A percentile compares a stretch with the other conserved stretches of the same genome.
Conservation (phyloP, 2,329 filamentous ascomycete species). For the Lojkania enalia region DNA sequence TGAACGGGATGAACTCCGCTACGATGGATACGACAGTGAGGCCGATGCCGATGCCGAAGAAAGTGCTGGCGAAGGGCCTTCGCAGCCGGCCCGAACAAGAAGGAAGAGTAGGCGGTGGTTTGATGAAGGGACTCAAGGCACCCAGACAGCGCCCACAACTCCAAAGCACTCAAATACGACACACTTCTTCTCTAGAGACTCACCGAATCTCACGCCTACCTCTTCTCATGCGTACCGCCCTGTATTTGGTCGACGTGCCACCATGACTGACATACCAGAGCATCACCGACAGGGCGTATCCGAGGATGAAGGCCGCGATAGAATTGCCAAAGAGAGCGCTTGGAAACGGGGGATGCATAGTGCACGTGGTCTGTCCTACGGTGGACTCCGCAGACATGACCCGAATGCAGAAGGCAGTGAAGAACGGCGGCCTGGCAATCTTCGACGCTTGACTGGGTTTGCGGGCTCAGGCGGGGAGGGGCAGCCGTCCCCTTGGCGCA, state of each 20-base stretch:
- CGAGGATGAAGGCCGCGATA: conserved; percentile 55
- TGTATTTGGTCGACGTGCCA: conserved; percentile 59
- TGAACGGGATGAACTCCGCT: conserved; percentile 51
- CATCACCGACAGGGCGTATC: conserved; percentile 52
- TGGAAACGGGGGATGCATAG: conserved; percentile 53
- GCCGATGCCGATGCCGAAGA: conserved; percentile 81
- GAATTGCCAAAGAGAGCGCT: conserved; percentile 50
- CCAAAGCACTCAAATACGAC: conserved; percentile 57
- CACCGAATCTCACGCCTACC: conserved; percentile 38
- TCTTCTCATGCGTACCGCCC: conserved; percentile 28
- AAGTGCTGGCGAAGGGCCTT: conserved; percentile 71
- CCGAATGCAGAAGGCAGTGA: conserved; percentile 38
- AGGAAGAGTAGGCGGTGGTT: conserved; percentile 65
- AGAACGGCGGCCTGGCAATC: conserved; percentile 47
- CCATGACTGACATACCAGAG: conserved; percentile 54
- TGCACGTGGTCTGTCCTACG: conserved; percentile 53
- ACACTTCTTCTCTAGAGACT: conserved; percentile 53
- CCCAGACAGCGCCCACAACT: conserved; percentile 69
- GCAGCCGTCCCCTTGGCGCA: conserved; percentile 48
- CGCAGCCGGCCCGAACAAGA: conserved; percentile 56
- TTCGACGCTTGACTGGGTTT: conserved; percentile 53
- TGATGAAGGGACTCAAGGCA: conserved; percentile 51
- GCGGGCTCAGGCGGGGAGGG: conserved; percentile 43
- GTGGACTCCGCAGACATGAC: conserved; percentile 41
- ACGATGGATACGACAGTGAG: conserved; percentile 68